Conservation (phyloP, 1,284 basidiomycete genomes). For the Coniophora puteana region DNA sequence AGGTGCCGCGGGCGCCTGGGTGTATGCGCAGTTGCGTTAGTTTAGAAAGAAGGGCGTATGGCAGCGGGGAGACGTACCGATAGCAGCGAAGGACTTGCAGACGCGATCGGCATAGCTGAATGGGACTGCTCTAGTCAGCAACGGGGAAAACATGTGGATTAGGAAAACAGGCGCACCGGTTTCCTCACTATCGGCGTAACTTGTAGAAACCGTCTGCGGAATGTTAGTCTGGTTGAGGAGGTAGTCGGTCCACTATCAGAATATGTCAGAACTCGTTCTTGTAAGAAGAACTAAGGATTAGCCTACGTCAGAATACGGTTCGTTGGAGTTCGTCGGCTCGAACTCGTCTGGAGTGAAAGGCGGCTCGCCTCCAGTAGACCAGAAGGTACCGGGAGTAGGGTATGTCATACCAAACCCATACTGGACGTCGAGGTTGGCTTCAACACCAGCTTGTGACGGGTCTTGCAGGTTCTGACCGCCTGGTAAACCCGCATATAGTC, state of each 20-base stretch:
- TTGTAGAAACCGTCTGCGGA: slow-evolving; percentile 58
- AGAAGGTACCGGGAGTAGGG: slow-evolving; percentile 45
- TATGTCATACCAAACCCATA: slow-evolving; percentile 56
- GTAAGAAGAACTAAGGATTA: slow-evolving; percentile 4
- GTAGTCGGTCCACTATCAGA: background rate
- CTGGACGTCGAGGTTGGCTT: slow-evolving; percentile 66
- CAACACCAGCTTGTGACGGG: slow-evolving; percentile 45
- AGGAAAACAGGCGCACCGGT: slow-evolving; percentile 44
- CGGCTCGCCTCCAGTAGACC: slow-evolving; percentile 49
- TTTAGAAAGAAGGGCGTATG: too few relatives aligned
- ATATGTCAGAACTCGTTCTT: background rate
- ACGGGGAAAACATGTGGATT: slow-evolving; percentile 12
- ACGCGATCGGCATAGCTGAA: slow-evolving; percentile 50
- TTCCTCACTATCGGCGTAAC: slow-evolving; percentile 63
- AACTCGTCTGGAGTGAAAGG: slow-evolving; percentile 47
- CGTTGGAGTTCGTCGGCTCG: slow-evolving; percentile 41
- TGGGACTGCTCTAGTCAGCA: slow-evolving; percentile 53
- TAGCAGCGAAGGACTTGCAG: slow-evolving; percentile 52
- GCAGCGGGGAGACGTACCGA: too few relatives aligned
- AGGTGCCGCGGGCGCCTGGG: slow-evolving; percentile 54
- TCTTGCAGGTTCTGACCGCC: slow-evolving; percentile 59
- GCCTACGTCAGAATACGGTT: slow-evolving; percentile 49
- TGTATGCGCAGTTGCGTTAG: too few relatives aligned
- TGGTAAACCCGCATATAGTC: slow-evolving; percentile 14
- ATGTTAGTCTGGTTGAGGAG: slow-evolving; percentile 6